These are phyloP conservation scores for Cronartium quercuum DNA, from an alignment of 1,284 basidiomycete genomes.

Conservation along the genomic window DNA sequence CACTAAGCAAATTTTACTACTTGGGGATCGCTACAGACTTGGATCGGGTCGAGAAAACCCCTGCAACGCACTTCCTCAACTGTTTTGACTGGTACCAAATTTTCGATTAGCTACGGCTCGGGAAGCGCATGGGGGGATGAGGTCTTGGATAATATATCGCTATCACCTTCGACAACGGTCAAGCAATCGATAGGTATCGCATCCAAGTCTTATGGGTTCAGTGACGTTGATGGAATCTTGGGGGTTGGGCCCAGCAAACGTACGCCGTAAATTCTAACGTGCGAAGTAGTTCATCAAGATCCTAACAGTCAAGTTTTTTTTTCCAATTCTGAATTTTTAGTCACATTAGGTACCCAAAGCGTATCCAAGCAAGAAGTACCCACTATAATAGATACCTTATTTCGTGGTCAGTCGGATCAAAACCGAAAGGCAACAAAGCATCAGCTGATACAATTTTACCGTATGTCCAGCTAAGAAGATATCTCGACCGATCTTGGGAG, in stretches of 20 bases:
- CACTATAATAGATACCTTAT: neutral
- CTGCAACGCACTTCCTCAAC: neutral
- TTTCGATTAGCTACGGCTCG: neutral
- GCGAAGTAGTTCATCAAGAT: neutral
- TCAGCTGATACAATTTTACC: neutral
- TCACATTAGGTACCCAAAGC: neutral
- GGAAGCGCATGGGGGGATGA: neutral
- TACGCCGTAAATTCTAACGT: slow-evolving; percentile 46
- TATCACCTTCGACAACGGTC: neutral
- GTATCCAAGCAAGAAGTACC: neutral
- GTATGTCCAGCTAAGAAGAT: neutral
- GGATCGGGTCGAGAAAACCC: neutral
- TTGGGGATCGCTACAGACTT: too few species aligned
- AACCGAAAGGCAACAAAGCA: neutral
- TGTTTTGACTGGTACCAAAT: neutral
- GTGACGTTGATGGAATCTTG: slow-evolving; percentile 59
- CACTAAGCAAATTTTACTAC: too few species aligned
- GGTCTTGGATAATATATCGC: neutral
- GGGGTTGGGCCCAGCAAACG: slow-evolving; percentile 58
- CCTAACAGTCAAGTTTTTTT: slow-evolving; percentile 31
- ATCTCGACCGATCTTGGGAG: neutral
- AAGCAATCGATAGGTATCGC: slow-evolving; percentile 58
- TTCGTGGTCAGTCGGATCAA: neutral
- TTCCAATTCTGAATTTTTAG: slow-evolving; percentile 52
- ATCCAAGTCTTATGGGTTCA: slow-evolving; percentile 51